These are phyloP conservation scores for Arachis hypogaea DNA, from an alignment of 306 rosid genomes.

Conservation along the genomic window DNA sequence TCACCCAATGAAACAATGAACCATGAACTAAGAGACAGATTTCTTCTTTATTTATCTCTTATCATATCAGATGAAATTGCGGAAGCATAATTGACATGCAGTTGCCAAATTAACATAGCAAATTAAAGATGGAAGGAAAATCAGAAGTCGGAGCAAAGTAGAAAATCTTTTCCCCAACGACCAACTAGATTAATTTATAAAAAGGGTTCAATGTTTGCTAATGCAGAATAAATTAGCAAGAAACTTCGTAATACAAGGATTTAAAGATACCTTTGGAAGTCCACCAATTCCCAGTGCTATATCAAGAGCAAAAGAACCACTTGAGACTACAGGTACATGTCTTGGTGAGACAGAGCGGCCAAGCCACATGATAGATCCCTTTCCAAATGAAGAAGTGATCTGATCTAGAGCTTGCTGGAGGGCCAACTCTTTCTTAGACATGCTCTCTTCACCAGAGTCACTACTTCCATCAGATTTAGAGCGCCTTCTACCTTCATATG, in stretches of 20 bases:
- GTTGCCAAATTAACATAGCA: conserved; percentile 6
- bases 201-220: conserved; percentile 9
- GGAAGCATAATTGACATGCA: not conserved
- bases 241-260: conserved; percentile 31
- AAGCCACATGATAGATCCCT: conserved; percentile 97
- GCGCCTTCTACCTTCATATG: conserved; percentile 62
- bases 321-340: conserved; percentile 75
- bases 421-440: conserved; percentile 82
- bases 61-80: conserved; percentile 13
- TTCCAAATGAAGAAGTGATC: conserved; percentile 83
- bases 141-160: not conserved
- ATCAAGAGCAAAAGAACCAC: conserved; percentile 89
- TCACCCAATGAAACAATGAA: not conserved
- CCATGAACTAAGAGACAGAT: not conserved
- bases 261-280: conserved; percentile 77
- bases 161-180: not conserved
- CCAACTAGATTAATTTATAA: not conserved
- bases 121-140: conserved; percentile 12
- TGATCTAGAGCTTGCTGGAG: conserved; percentile 91
- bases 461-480: conserved; percentile 76
- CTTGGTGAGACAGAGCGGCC: conserved; percentile 59
- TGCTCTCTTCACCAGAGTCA: conserved; percentile 66
- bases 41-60: not conserved
- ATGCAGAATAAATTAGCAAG: conserved; percentile 25
- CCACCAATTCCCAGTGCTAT: conserved; percentile 82